These are phyloP conservation scores for Jaenimonas drosophilae DNA, from an alignment of 208 protist species.

Conservation along the genomic window DNA sequence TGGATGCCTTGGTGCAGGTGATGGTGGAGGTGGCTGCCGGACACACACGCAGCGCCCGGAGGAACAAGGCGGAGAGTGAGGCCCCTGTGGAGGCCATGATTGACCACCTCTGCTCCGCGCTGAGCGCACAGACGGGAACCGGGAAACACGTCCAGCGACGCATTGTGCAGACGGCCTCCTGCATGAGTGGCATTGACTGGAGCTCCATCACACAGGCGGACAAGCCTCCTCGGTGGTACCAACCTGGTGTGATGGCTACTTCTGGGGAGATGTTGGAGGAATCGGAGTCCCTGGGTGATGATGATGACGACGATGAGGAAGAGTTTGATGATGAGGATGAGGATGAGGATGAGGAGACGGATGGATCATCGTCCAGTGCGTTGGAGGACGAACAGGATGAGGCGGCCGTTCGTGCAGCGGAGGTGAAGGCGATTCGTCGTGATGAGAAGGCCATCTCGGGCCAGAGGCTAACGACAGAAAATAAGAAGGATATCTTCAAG, in stretches of 20 bases:
- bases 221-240: constrained; percentile 69
- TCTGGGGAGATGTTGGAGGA: not conserved
- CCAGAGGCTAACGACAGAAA: constrained; percentile 67
- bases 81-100: constrained; percentile 47
- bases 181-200: constrained; percentile 42
- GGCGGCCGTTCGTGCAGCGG: constrained; percentile 3
- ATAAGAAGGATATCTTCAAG: constrained; percentile 68
- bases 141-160: constrained; percentile 10
- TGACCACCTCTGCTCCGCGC: constrained; percentile 33
- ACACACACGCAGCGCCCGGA: constrained; percentile 27
- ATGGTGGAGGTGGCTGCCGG: constrained; percentile 56
- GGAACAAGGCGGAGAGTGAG: constrained; percentile 27
- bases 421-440: constrained; percentile 34
- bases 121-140: constrained; percentile 18
- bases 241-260: constrained; percentile 21
- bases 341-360: constrained; percentile 14
- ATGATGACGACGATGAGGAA: constrained; percentile 5
- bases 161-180: constrained; percentile 46
- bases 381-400: no score
- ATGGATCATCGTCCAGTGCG: no score
- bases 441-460: constrained; percentile 59
- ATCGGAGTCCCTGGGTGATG: not conserved
- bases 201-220: constrained; percentile 15
- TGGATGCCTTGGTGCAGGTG: constrained; percentile 46
- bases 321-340: constrained; percentile 12